A percentile compares a stretch with the other conserved stretches of the same genome.
Evolutionary conservation across 495 filamentous ascomycete species (phyloP).

Genomic region (Cercophora scortea): DNA sequence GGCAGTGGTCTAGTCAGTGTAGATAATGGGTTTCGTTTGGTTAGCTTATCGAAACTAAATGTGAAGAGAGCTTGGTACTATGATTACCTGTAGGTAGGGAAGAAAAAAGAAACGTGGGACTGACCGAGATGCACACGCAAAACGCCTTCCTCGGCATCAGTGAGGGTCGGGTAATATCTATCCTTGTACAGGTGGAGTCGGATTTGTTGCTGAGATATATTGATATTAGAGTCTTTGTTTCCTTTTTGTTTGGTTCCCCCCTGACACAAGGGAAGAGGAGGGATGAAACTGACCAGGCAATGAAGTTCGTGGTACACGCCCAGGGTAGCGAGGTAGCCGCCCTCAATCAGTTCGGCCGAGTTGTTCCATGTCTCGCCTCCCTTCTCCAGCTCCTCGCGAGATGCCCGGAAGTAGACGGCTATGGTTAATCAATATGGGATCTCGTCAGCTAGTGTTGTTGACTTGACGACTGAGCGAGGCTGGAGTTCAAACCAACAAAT

Average conservation of each 20-base stretch:
- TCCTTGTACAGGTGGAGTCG: conserved; percentile 6
- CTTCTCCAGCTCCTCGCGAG: conserved; percentile 1
- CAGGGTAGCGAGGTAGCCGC: conserved; percentile 7
- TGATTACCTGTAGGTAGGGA: no score
- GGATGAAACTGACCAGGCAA: conserved; percentile 7
- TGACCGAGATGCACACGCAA: conserved; percentile 8
- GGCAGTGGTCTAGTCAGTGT: conserved; percentile 9
- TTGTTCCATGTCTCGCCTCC: conserved; percentile 5
- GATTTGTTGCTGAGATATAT: conserved; percentile 13
- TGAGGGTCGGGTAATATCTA: conserved; percentile 13
- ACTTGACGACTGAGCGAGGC: no score
- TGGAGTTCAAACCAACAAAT: no score
- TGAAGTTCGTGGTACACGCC: conserved; percentile 15
- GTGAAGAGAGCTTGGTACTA: no score
- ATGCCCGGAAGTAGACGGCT: conserved; percentile 8
- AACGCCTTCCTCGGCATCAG: conserved; percentile 3
- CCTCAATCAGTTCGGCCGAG: conserved; percentile 1
- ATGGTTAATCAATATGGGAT: not conserved
- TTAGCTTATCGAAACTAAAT: no score
- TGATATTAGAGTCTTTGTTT: no score
- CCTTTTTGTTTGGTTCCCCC: not conserved
- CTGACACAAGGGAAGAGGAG: not conserved
- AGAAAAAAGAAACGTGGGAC: not conserved
- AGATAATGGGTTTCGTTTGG: not conserved
- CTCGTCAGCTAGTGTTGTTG: not conserved